phyloP scores from a whole-genome alignment of 345 rosid species.

The Citrus reticulata region DNA sequence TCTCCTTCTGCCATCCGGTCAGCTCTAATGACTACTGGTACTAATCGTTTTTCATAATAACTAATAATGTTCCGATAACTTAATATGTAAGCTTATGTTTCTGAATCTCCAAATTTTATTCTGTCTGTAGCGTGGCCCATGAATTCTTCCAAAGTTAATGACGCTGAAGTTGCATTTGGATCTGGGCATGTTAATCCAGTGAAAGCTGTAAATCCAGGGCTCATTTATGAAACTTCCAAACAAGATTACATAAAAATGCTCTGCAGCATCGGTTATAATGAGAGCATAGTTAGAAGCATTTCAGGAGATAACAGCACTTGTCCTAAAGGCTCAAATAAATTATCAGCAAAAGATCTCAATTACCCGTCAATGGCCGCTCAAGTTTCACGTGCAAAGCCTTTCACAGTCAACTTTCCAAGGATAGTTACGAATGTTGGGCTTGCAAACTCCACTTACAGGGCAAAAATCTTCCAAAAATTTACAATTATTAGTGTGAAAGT shows the following conservation, averaged over 20 bases:
- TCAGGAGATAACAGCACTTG: conserved; percentile 28
- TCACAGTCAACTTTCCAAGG: conserved; percentile 24
- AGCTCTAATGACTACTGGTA: conserved; percentile 57
- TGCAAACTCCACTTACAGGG: conserved; percentile 22
- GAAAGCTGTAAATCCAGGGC: conserved; percentile 37
- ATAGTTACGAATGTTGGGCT: conserved; percentile 35
- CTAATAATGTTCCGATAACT: not conserved
- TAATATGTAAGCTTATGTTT: not conserved
- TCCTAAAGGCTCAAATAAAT: conserved; percentile 1
- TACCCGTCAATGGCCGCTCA: conserved; percentile 36
- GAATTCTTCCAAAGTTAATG: conserved; percentile 21
- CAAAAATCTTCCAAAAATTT: conserved; percentile 7
- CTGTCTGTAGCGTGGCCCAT: conserved; percentile 34
- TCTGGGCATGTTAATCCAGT: conserved; percentile 52
- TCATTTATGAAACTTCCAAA: conserved; percentile 22
- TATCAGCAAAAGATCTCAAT: conserved; percentile 25
- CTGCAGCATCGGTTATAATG: conserved; percentile 25
- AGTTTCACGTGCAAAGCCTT: conserved; percentile 2
- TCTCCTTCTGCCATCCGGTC: conserved; percentile 62
- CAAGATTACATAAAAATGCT: conserved; percentile 38
- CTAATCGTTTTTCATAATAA: conserved; percentile 9
- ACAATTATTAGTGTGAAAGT: conserved; percentile 20
- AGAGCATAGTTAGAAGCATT: conserved; percentile 2
- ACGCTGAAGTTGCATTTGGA: conserved; percentile 46
- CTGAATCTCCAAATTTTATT: not conserved